These are phyloP conservation scores for Penicillium salamii DNA, from an alignment of 495 filamentous ascomycete genomes.

Conservation along the genomic window DNA sequence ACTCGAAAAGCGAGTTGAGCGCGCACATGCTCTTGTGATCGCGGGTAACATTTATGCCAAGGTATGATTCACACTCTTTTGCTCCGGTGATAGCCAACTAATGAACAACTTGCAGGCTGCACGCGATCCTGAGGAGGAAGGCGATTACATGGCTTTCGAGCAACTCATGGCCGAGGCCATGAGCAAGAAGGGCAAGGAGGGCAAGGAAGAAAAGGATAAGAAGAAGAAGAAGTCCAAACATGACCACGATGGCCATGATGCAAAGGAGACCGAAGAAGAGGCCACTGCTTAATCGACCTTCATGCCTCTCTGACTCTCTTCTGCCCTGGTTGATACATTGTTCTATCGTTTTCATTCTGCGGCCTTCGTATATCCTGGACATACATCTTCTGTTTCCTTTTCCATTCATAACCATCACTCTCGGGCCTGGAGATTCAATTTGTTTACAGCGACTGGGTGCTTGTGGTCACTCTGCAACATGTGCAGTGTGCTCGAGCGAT, in stretches of 20 bases:
- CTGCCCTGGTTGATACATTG: slow-evolving; percentile 14
- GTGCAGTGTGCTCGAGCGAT: slow-evolving; percentile 17
- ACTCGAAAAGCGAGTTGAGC: slow-evolving; percentile 80
- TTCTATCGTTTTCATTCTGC: slow-evolving; percentile 1
- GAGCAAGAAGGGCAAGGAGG: slow-evolving; percentile 81
- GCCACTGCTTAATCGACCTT: slow-evolving; percentile 10
- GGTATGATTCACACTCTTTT: slow-evolving; percentile 47
- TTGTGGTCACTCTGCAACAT: background rate
- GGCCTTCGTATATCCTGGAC: slow-evolving; percentile 9
- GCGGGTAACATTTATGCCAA: slow-evolving; percentile 84
- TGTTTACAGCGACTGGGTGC: slow-evolving; percentile 7
- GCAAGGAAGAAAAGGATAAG: slow-evolving; percentile 74
- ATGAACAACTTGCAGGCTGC: slow-evolving; percentile 58
- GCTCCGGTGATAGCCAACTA: background rate
- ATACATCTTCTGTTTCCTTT: slow-evolving; percentile 9
- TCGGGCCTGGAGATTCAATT: background rate
- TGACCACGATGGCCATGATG: slow-evolving; percentile 9
- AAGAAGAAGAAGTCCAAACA: slow-evolving; percentile 55
- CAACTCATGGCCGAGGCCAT: slow-evolving; percentile 96
- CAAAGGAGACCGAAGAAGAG: slow-evolving; percentile 9
- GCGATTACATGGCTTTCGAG: slow-evolving; percentile 98
- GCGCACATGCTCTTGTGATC: slow-evolving; percentile 83
- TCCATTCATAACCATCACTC: background rate
- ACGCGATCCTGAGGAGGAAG: slow-evolving; percentile 92
- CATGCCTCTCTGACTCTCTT: no score